Base-by-base conservation (phyloP, 2,329 filamentous ascomycete species). In the Shiraia bambusicola region DNA sequence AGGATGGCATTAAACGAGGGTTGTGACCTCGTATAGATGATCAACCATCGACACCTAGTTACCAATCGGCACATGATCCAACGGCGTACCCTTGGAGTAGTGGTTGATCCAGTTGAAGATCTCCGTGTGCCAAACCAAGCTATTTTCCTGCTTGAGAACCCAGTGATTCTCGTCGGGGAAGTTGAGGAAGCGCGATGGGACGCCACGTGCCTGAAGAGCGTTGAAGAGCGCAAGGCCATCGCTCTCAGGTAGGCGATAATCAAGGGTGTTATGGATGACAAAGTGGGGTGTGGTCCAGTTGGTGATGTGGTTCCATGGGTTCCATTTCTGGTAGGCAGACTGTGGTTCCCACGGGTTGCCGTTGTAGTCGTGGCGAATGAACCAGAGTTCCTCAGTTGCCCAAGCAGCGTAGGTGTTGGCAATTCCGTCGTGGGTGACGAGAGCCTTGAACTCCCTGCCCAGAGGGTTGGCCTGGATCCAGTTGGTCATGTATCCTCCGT, bases 121-220 rank as follows among this genome's bases (percentile, higher is more conserved):
- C 54, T 68, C 65, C 33, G 79, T 80, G 60, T 97, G 88, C 92
- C 92, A 97, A n/a, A 94, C 80, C 16, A 96, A 72, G 4, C 84
- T 87, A 67, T 97, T 97, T 69, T 96, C 91, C 0, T 86, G 86
- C 64, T 95, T 93, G 37, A 94, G 64, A 2, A 95, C 89, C 87
- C 88, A 84, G 55, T 87, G 84, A 40, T 83, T 81, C 69, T 88
- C 86, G 57, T 88, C 88, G 0, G 88, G 87, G 67, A 94, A 95
- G 37, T 82, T 85, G 51, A 95, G 65, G 56, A 95, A 81, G 44
- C 84, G 82, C 66, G 86, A 92, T 5, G 87, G 84, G 1, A 95
- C 77, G 1, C 83, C 83, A 38, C 79, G 79, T 17, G 83, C 81
- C 69, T 95, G 90, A 19, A 95, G 73, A 6, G 91, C 83, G 51